Base-by-base conservation (phyloP, 805 yeast species). In the Cyberlindnera americana region DNA sequence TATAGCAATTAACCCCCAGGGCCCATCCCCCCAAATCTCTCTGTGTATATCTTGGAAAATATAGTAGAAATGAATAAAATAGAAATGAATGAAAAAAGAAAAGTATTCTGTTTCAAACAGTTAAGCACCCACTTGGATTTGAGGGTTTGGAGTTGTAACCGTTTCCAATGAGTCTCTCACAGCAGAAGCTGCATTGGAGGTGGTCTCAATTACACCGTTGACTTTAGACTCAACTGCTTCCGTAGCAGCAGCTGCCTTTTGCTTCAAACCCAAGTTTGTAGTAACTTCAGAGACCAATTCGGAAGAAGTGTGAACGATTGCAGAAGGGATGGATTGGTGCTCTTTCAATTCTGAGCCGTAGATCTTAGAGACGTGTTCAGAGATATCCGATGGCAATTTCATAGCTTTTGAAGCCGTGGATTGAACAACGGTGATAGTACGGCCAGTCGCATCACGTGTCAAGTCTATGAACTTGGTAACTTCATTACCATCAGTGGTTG, bases 261-360 rank as follows among this genome's bases (percentile, higher is more conserved):
- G 28, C 24, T 35, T 40, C 26, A 41, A 17, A 3, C 49, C 50
- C 35, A 46, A 29, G 35, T 34, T 35, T 14, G 33, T 35, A 10
- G 36, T 40, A 7, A 39, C 41, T 27, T 46, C 50, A 13, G 40
- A 32, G 8, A 41, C 41, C n/a, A 46, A 27, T 19, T 46, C 50
- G 8, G 42, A 33, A 5, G 47, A 43, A 4, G 50, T 43, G 30
- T 41, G 40, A 8, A 37, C 40, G 31, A 46, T 29, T 4, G 50
- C 50, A 22, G 37, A 30, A 3, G 50, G 44, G 19, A 43, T 35
- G 2, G 50, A 46, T 19, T 46, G 38, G 38, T 36, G 44, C 28
- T 37, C 40, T 35, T 40, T 43, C 23, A 40, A 30, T 29, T 46
- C 46, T 5, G 39, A 17, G 29, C 28, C 44, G 27, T 43, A 46